Percentiles rank a stretch among this genome's conserved stretches.
Conservation (phyloP, 2,329 filamentous ascomycete genomes). For the Bimuria novae-zelandiae region DNA sequence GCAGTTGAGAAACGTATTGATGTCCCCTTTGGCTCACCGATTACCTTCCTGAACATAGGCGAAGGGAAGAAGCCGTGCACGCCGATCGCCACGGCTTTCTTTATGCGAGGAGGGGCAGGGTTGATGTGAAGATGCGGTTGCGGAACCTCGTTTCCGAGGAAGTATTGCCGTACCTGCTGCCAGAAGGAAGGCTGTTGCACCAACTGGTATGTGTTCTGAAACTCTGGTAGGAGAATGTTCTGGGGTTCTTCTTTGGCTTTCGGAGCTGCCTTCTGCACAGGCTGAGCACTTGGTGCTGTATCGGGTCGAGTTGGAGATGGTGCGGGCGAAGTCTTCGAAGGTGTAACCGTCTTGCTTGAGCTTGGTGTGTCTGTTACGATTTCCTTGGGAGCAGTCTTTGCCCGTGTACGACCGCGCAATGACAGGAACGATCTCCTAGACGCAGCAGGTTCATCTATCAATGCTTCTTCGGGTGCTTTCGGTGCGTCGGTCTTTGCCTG, state of each 20-base stretch:
- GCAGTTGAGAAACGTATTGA: conserved; percentile 91
- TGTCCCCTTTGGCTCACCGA: conserved; percentile 93
- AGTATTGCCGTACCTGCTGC: conserved; percentile 48
- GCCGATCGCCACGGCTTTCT: conserved; percentile 88
- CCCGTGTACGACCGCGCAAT: conserved; percentile 36
- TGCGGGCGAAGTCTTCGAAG: conserved; percentile 33
- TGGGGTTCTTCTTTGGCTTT: conserved; percentile 47
- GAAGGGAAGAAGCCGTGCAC: conserved; percentile 94
- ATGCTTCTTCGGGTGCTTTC: conserved; percentile 23
- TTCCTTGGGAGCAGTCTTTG: conserved; percentile 27
- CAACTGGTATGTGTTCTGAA: conserved; percentile 66
- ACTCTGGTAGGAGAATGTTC: conserved; percentile 73
- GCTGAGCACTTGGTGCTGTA: conserved; percentile 33
- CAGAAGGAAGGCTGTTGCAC: conserved; percentile 52
- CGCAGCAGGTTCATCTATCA: conserved; percentile 23
- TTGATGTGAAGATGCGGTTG: conserved; percentile 71
- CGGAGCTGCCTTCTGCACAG: conserved; percentile 27
- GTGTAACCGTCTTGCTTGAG: conserved; percentile 45
- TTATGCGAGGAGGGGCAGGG: conserved; percentile 72
- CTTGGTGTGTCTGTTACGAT: conserved; percentile 22
- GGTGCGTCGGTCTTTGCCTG: conserved; percentile 24
- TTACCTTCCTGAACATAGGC: conserved; percentile 81
- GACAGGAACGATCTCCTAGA: conserved; percentile 38
- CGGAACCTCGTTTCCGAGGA: conserved; percentile 55
- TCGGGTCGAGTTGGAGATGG: conserved; percentile 33